A percentile compares a stretch with the other conserved stretches of the same genome.
Evolutionary conservation across 345 rosid species (phyloP).

Genomic region (Eucalyptus regnans): DNA sequence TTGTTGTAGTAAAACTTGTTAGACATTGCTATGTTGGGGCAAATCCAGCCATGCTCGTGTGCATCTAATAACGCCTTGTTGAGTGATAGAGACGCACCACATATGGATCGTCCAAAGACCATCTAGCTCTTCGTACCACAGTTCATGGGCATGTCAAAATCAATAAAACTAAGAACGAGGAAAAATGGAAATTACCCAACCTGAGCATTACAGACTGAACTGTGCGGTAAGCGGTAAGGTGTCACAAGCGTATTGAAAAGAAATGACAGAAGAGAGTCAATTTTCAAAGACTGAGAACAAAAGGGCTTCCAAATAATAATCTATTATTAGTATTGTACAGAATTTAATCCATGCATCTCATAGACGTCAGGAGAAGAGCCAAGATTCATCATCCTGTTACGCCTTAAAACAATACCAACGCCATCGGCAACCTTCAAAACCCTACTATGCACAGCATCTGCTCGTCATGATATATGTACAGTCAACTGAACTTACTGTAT

Average conservation of each 20-base stretch:
- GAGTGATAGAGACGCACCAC: background rate
- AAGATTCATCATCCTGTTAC: background rate
- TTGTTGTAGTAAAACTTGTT: background rate
- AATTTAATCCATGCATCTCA: background rate
- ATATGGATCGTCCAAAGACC: background rate
- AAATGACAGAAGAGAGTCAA: background rate
- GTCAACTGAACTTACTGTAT: background rate
- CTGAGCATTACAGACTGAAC: background rate
- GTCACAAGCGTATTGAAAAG: background rate
- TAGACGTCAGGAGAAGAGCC: background rate
- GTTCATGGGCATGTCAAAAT: background rate
- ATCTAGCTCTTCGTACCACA: background rate
- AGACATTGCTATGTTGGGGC: background rate
- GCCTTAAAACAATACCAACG: background rate
- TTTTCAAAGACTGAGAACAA: background rate
- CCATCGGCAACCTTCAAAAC: background rate
- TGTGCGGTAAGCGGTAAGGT: background rate
- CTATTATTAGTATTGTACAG: background rate
- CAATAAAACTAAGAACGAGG: background rate
- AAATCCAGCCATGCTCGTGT: background rate
- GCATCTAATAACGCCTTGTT: background rate
- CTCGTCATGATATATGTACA: background rate
- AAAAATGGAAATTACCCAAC: background rate
- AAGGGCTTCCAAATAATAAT: background rate
- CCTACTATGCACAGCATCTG: conserved; percentile 8